phyloP scores from a whole-genome alignment of 148 eudicot species.

The Dianthus caryophyllus region DNA sequence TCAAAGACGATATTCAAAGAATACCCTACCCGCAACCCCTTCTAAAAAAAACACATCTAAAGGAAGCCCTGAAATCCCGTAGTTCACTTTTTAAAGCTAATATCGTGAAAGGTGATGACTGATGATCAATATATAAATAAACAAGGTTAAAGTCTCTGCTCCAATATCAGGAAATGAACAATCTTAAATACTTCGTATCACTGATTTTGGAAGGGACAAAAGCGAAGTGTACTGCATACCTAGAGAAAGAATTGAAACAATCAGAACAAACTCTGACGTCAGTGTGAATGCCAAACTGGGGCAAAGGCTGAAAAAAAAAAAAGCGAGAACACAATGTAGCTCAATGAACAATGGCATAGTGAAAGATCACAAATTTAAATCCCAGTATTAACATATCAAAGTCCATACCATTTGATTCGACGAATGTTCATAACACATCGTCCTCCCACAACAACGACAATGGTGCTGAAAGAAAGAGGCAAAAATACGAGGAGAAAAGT shows the following conservation, averaged over 20 bases:
- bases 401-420: constrained; percentile 71
- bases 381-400: not conserved
- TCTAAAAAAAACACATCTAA: not conserved
- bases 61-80: not conserved
- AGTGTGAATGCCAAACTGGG: constrained; percentile 75
- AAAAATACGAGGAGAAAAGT: constrained; percentile 7
- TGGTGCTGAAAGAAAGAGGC: constrained; percentile 62
- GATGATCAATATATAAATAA: not conserved
- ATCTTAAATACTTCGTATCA: not conserved
- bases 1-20: not conserved
- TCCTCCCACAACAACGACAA: constrained; percentile 91
- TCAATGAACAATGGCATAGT: constrained; percentile 5
- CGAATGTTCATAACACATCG: constrained; percentile 90
- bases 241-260: constrained; percentile 61
- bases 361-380: not conserved
- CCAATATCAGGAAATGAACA: not conserved
- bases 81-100: too few relatives aligned
- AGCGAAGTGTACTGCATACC: constrained; percentile 38
- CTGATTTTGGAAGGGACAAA: not conserved
- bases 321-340: not conserved
- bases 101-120: not conserved
- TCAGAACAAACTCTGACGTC: constrained; percentile 87
- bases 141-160: not conserved
- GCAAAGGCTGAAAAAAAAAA: constrained; percentile 58
- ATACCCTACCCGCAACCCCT: too few relatives aligned